Conservation (phyloP, 192 early-diverging fungal species). For the Lobulomyces angularis region DNA sequence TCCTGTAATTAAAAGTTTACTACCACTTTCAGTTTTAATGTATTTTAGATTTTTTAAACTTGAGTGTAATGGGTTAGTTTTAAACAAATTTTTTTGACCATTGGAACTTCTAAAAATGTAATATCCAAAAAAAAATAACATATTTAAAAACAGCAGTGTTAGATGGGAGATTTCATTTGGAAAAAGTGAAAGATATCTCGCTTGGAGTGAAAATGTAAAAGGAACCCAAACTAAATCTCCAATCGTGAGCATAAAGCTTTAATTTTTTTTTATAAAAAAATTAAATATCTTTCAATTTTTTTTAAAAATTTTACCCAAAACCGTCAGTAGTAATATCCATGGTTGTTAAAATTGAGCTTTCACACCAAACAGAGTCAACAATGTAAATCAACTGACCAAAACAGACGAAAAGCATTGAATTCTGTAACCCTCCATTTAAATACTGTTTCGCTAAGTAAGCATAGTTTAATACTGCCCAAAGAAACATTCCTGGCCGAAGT, state of each 20-base stretch:
- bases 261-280: background rate
- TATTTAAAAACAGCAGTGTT: conserved; percentile 26
- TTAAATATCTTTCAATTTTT: background rate
- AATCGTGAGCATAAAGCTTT: conserved; percentile 31
- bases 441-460: conserved; percentile 70
- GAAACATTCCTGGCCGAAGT: conserved; percentile 83
- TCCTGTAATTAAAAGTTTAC: conserved; percentile 64
- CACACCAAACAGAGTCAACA: conserved; percentile 71
- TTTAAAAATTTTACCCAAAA: conserved; percentile 57
- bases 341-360: conserved; percentile 77
- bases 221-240: conserved; percentile 76
- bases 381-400: conserved; percentile 74
- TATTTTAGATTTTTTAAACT: conserved; percentile 57
- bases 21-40: conserved; percentile 72
- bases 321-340: conserved; percentile 98
- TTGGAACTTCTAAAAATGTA: conserved; percentile 83
- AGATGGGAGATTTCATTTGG: conserved; percentile 42
- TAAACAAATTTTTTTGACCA: conserved; percentile 79
- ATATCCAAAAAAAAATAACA: conserved; percentile 54
- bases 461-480: conserved; percentile 73
- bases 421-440: conserved; percentile 33
- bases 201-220: conserved; percentile 79
- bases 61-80: conserved; percentile 13
- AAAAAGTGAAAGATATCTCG: conserved; percentile 60
- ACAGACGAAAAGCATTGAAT: conserved; percentile 64